Base-by-base conservation (phyloP, 75 land plant species). In the Sequoia sempervirens region DNA sequence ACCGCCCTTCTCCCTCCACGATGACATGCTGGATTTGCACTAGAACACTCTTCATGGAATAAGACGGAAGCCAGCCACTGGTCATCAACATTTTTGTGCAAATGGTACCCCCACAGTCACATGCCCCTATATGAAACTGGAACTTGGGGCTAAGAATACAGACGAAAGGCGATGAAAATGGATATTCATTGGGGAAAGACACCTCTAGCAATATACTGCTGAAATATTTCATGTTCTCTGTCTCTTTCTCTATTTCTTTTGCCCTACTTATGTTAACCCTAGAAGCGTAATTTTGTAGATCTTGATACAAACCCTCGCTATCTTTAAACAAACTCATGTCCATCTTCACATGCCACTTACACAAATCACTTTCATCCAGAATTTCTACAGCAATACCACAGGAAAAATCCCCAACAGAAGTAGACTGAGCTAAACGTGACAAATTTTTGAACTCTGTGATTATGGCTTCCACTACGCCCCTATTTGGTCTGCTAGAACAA, bases 31-130 rank as follows among this genome's bases (percentile, higher is more conserved):
- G 84, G 5, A 86, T 80, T 41, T 83, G 84, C 15, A 86, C 87
- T 0, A 86, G 69, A 70, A 86, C 58, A 41, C 66, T 86, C 46
- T 86, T 84, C 61, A 86, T 61, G 14, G 53, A 52, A 45, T 79
- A 83, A 1, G 87, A 81, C 3, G 87, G 87, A 40, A 68, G 64
- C 87, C 87, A 86, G 23, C 87, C 87, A 28, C 87, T 86, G 32
- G 84, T 37, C 6, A 84, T 86, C 79, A 86, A 66, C 0, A 83
- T 75, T 38, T 86, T 84, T 79, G 83, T 86, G 54, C 87, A 86
- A 76, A 86, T 86, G 45, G 84, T 58, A 38, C 87, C 11, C 87
- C 87, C 8, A 83, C 23, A 17, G 87, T 86, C 36, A 86, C 85
- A 45, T 86, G 87, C 11, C 87, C 87, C 3, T n/a, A 84, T 74